Percentiles rank a stretch among this genome's conserved stretches.
These are phyloP conservation scores for Solanum infundibuliforme DNA, from an alignment of 257 asterid genomes.

Conservation along the genomic window DNA sequence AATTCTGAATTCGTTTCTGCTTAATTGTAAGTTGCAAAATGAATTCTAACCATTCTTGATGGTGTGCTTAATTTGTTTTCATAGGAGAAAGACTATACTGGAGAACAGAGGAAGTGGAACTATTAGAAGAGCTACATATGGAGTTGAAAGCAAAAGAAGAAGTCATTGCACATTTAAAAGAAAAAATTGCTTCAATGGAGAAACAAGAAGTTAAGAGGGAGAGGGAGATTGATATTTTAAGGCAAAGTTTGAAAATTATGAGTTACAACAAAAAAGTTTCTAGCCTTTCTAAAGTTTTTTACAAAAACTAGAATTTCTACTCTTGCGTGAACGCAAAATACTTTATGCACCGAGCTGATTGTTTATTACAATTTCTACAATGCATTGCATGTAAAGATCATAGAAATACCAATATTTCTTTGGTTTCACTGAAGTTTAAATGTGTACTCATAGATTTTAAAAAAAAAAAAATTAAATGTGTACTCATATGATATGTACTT, in stretches of 20 bases:
- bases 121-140: conserved; percentile 16
- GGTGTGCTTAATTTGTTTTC: neutral
- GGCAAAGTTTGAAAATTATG: conserved; percentile 72
- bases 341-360: fast-evolving
- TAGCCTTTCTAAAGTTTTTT: neutral
- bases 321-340: neutral
- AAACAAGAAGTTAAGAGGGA: conserved; percentile 43
- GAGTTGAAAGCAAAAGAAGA: conserved; percentile 37
- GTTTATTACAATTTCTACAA: neutral
- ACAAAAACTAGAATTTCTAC: neutral
- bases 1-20: neutral
- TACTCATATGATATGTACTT: neutral
- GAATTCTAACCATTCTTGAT: neutral
- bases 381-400: neutral
- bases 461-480: neutral
- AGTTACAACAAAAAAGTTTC: conserved; percentile 34
- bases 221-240: conserved; percentile 65
- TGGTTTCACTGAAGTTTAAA: neutral
- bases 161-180: conserved; percentile 35
- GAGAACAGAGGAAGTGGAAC: conserved; percentile 35
- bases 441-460: neutral
- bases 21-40: neutral
- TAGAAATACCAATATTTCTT: neutral
- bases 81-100: conserved; percentile 42
- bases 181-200: conserved; percentile 44